phyloP scores from a whole-genome alignment of 164 flowering plant species.

The Buxus sempervirens region DNA sequence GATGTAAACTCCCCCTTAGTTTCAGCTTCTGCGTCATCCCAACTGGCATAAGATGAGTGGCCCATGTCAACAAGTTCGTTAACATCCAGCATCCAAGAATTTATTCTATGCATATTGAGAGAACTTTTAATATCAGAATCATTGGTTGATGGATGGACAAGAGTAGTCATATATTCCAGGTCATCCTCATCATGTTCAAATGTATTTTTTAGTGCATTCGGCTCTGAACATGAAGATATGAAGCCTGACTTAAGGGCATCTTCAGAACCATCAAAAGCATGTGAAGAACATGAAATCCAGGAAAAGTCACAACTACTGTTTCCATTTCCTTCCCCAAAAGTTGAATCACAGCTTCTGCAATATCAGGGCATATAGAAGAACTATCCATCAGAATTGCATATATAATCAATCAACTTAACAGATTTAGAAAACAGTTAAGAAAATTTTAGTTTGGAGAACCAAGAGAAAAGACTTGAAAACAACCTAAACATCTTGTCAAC shows the following conservation, averaged over 20 bases:
- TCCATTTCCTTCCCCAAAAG: conserved; percentile 50
- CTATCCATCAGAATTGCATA: neutral
- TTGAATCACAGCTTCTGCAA: conserved; percentile 77
- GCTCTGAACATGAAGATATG: conserved; percentile 35
- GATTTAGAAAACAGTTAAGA: neutral
- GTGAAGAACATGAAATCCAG: conserved; percentile 61
- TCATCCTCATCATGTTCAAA: conserved; percentile 30
- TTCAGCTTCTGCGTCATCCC: conserved; percentile 23
- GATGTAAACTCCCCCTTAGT: conserved; percentile 23
- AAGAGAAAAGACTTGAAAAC: neutral
- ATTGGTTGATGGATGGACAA: conserved; percentile 14
- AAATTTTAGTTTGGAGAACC: neutral
- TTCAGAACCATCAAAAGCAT: conserved; percentile 40
- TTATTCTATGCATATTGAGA: conserved; percentile 13
- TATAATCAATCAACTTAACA: neutral
- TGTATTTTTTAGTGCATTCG: conserved; percentile 22
- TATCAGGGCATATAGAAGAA: conserved; percentile 12
- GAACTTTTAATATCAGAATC: conserved; percentile 21
- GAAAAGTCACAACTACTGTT: conserved; percentile 49
- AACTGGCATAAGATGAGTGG: conserved; percentile 23
- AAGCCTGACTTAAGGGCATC: conserved; percentile 36
- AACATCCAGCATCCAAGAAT: conserved; percentile 18
- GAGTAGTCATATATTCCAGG: conserved; percentile 13
- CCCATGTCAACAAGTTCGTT: conserved; percentile 20
- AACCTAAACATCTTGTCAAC: conserved; percentile 87